Evolutionary conservation across 768 basidiomycete genomes (phyloP), one percentile per base, ranked within the genome.

Genomic region (Lactarius trivialis): DNA sequence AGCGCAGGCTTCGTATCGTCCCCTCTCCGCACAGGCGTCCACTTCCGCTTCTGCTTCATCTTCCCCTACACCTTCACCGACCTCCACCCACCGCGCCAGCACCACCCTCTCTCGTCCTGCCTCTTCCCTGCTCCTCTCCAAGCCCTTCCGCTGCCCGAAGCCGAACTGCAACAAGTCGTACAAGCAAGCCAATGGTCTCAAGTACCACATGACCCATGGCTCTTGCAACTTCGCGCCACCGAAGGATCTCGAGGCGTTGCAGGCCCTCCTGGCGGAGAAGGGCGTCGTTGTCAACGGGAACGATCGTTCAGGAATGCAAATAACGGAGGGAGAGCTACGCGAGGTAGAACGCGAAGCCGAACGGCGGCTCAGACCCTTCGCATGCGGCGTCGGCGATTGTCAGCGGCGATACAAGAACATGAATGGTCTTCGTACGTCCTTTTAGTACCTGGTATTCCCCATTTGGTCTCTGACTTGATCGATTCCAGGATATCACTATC

Each of bases 371-470:
- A 76, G 91, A 41, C 94, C 94, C 3, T 98, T 90, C 71, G 89
- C 91, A 0, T 98, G 94, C 68, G 88, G 91, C 7, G 89, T 95
- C 6, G 89, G 90, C 21, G 89, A 91, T 67, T 91, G 90, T 69
- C 80, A 82, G 72, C 82, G 95, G 70, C 75, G 95, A 70, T 98
- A 98, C 78, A 94, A 98, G 82, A 98, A 99, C 72, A 96, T 98
- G 94, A 98, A 98, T 73, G 96, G 96, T 0, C 76, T 98, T 65
- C 76, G 91, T 76, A 61, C 61, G 74, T 75, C 9, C 15, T 15
- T 41, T 8, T 56, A 12, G 9, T 36, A 33, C n/a, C 41, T 56
- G 24, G 14, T 15, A n/a, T 45, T 60, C 52, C 53, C 58, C 43
- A 61, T 43, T 55, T 65, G 9, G 43, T 14, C 64, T 66, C 65